A percentile compares a stretch with the other conserved stretches of the same genome.
These are phyloP conservation scores for Calocera cornea DNA, from an alignment of 768 basidiomycete species.

Conservation along the genomic window DNA sequence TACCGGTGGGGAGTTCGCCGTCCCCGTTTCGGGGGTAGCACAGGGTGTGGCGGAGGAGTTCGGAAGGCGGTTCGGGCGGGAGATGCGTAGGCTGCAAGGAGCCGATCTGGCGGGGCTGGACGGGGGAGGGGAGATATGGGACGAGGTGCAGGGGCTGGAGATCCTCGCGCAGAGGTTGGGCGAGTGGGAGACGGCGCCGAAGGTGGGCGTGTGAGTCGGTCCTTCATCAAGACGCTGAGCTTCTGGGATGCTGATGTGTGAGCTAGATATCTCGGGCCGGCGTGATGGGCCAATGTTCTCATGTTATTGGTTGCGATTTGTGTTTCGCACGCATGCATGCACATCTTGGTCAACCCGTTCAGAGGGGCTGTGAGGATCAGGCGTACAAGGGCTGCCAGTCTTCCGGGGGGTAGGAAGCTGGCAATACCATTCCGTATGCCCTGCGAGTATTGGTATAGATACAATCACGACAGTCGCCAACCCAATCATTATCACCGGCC, in stretches of 20 bases:
- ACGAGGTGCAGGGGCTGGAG: constrained; percentile 10
- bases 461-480: too few relatives aligned
- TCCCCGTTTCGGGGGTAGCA: constrained; percentile 7
- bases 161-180: constrained; percentile 13
- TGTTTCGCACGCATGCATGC: too few relatives aligned
- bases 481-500: too few relatives aligned
- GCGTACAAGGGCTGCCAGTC: too few relatives aligned
- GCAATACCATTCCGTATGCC: too few relatives aligned
- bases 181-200: constrained; percentile 3
- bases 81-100: neutral
- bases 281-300: too few relatives aligned
- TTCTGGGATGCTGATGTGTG: neutral
- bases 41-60: constrained; percentile 9
- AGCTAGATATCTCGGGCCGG: too few relatives aligned
- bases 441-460: too few relatives aligned
- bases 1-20: neutral
- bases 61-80: constrained; percentile 6
- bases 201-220: neutral
- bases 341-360: too few relatives aligned
- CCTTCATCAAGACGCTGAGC: neutral
- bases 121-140: constrained; percentile 6
- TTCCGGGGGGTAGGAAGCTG: too few relatives aligned
- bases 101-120: neutral
- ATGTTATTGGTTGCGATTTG: too few relatives aligned
- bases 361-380: too few relatives aligned